phyloP scores from a whole-genome alignment of 1,284 basidiomycete species.

The Boletus smithii region DNA sequence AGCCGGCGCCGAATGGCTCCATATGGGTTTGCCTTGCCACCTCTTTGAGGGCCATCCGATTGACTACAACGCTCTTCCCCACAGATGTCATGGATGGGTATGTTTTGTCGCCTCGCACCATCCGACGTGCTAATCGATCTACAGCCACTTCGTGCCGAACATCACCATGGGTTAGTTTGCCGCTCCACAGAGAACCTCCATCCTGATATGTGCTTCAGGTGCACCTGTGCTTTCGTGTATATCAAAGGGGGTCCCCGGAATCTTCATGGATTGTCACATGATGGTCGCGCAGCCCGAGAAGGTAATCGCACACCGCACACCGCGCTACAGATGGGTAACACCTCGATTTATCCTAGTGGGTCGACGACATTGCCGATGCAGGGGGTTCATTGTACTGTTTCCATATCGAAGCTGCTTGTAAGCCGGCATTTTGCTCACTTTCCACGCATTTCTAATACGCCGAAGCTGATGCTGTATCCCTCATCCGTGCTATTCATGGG shows the following conservation, averaged over 20 bases:
- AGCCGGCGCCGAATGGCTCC: conserved; percentile 91
- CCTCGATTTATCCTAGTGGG: conserved; percentile 66
- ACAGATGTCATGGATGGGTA: conserved; percentile 96
- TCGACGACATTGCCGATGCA: conserved; percentile 91
- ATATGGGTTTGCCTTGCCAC: conserved; percentile 71
- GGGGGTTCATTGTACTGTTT: conserved; percentile 96
- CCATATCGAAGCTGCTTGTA: conserved; percentile 94
- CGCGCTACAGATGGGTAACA: neutral
- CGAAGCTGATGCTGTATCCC: conserved; percentile 65
- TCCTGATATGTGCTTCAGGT: conserved; percentile 46
- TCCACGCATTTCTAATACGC: conserved; percentile 8
- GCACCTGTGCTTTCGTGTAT: conserved; percentile 88
- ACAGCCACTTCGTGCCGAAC: conserved; percentile 96
- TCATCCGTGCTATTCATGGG: conserved; percentile 75
- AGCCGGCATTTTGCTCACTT: conserved; percentile 29
- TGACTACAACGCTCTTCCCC: conserved; percentile 1
- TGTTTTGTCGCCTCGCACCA: conserved; percentile 11
- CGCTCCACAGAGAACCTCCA: neutral
- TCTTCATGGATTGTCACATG: conserved; percentile 99
- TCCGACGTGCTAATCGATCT: conserved; percentile 9
- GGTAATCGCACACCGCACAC: conserved; percentile 42
- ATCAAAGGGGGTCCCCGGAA: conserved; percentile 85
- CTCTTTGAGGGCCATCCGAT: conserved; percentile 5
- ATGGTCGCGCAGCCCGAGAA: conserved; percentile 95
- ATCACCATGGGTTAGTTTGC: conserved; percentile 82